Evolutionary conservation across 352 stramenopile species (phyloP), one percentile per base, ranked within the genome.

Genomic region (Pythium sukuiense): DNA sequence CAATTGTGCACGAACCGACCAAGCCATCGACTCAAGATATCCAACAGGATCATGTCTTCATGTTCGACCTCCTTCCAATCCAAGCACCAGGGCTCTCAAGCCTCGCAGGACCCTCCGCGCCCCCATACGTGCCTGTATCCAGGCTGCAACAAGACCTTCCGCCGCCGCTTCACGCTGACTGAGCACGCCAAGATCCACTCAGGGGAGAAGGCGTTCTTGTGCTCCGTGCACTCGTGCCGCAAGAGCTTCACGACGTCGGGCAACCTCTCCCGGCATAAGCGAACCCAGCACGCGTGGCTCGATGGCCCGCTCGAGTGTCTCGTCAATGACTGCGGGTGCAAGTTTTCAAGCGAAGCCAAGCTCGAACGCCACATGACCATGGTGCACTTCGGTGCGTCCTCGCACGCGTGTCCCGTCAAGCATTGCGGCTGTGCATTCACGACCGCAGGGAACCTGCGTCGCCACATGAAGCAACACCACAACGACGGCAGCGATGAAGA

Each of bases 151-250:
- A 65, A 65, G 48, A 35, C 27, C 18, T 65, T 65, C 33, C 59
- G 59, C n/a, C 59, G 59, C 6, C 59, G 48, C 39, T 90, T 87
- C 67, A 89, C 82, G 32, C 63, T 89, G 48, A 85, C 80, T 43
- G 81, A 89, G 56, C 85, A 93, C 65, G 75, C 87, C 63, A 91
- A 90, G 77, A 93, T 81, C 41, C 84, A 93, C 73, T 89, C 82
- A 46, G 84, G 84, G 13, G 80, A 89, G 64, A 82, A 91, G 67
- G 75, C 85, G 4, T 79, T 90, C 61, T 59, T 73, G 35, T 89
- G 78, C 55, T 52, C 52, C 27, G 72, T 75, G 18, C 78, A 74
- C 6, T 85, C 85, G 62, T 80, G 87, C 68, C 78, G 79, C 65
- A 86, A 86, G 39, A 90, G 79, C 35, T 83, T 91, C 73, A 90